Percentiles rank a stretch among this genome's conserved stretches.
Conservation (phyloP, 1,284 basidiomycete species). For the Baeospora myosura region DNA sequence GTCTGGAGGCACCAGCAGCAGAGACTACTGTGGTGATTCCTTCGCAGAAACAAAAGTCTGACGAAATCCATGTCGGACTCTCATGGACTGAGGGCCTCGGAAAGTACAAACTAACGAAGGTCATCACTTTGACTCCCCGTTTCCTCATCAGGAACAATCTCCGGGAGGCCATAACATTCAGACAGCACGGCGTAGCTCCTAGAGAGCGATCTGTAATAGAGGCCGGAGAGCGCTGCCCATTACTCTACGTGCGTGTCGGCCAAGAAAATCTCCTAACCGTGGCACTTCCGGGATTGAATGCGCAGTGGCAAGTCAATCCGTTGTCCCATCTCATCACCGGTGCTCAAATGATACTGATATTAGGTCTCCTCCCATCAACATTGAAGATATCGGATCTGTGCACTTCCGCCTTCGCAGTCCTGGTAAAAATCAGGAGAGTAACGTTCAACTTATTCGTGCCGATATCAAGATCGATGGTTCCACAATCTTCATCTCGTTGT, state of each 20-base stretch:
- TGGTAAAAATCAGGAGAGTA: slow-evolving; percentile 27
- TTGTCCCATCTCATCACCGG: background rate
- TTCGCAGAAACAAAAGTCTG: slow-evolving; percentile 59
- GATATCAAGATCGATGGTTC: slow-evolving; percentile 85
- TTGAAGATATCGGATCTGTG: slow-evolving; percentile 85
- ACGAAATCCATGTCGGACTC: slow-evolving; percentile 82
- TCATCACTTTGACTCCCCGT: slow-evolving; percentile 87
- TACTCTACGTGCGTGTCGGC: slow-evolving; percentile 65
- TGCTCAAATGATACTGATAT: slow-evolving; percentile 4
- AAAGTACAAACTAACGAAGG: slow-evolving; percentile 95
- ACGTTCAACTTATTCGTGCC: slow-evolving; percentile 64
- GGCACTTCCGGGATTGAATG: slow-evolving; percentile 79
- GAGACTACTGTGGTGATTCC: slow-evolving; percentile 81
- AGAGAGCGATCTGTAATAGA: slow-evolving; percentile 62
- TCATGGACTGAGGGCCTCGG: slow-evolving; percentile 92
- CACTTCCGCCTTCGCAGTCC: slow-evolving; percentile 62
- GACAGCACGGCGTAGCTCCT: slow-evolving; percentile 76
- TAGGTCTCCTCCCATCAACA: slow-evolving; percentile 90
- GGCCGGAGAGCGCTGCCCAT: slow-evolving; percentile 63
- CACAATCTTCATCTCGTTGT: slow-evolving; percentile 82
- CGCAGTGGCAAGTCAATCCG: slow-evolving; percentile 72
- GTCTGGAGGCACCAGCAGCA: slow-evolving; percentile 87
- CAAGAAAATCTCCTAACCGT: slow-evolving; percentile 74
- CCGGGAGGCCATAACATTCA: slow-evolving; percentile 63
- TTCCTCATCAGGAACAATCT: slow-evolving; percentile 89